These are phyloP conservation scores for Acanthamoeba healyi DNA, from an alignment of 208 protist genomes.

Conservation along the genomic window DNA sequence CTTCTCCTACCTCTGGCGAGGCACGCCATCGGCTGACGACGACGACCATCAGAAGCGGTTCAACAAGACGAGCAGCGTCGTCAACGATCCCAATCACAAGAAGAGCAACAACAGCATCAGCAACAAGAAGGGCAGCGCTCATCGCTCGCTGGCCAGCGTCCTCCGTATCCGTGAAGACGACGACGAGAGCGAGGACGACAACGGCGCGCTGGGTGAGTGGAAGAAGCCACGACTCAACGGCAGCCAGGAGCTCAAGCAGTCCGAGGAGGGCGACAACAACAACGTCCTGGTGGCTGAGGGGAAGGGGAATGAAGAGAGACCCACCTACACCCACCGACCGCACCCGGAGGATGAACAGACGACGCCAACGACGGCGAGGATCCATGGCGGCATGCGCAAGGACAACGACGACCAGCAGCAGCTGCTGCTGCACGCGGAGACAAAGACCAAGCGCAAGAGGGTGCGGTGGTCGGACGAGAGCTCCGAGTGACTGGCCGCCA, in stretches of 20 bases:
- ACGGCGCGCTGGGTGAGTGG: background rate
- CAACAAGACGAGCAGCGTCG: too few relatives aligned
- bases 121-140: too few relatives aligned
- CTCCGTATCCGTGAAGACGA: background rate
- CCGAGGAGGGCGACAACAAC: conserved; percentile 14
- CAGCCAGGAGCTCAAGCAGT: conserved; percentile 53
- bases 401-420: background rate
- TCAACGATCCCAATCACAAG: too few relatives aligned
- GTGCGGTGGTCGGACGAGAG: conserved; percentile 16
- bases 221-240: background rate
- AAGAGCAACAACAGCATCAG: too few relatives aligned
- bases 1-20: background rate
- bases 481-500: background rate
- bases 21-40: background rate
- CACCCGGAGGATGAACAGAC: too few relatives aligned
- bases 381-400: too few relatives aligned
- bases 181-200: background rate
- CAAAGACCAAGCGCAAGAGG: conserved; percentile 4
- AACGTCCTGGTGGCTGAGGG: too few relatives aligned
- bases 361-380: too few relatives aligned
- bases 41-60: background rate
- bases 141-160: too few relatives aligned
- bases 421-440: background rate
- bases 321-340: too few relatives aligned
- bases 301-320: too few relatives aligned